Conservation (phyloP, 768 basidiomycete species). For the Boletellus sp. region DNA sequence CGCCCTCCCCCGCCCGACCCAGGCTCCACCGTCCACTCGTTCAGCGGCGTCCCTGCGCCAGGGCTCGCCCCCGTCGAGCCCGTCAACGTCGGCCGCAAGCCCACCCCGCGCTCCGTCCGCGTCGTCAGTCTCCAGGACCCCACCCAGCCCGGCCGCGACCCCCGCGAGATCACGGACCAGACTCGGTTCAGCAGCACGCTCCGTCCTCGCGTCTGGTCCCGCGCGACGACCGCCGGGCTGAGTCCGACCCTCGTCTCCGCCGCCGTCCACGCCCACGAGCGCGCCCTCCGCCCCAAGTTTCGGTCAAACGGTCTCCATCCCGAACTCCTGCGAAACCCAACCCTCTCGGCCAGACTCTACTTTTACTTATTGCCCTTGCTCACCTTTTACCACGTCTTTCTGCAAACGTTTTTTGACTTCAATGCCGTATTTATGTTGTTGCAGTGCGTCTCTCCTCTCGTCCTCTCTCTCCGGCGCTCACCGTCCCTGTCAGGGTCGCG, state of each 20-base stretch:
- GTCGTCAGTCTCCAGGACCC: conserved; percentile 69
- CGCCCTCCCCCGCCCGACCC: conserved; percentile 76
- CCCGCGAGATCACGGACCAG: conserved; percentile 50
- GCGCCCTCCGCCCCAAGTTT: conserved; percentile 59
- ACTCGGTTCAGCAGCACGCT: conserved; percentile 40
- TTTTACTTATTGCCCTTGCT: conserved; percentile 71
- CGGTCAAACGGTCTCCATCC: conserved; percentile 63
- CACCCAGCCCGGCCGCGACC: conserved; percentile 37
- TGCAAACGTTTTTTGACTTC: conserved; percentile 87
- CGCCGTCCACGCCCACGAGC: conserved; percentile 30
- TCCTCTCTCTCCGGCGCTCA: conserved; percentile 10
- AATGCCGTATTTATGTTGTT: conserved; percentile 81
- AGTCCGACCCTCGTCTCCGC: conserved; percentile 45
- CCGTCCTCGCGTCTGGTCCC: conserved; percentile 54
- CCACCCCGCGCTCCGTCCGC: conserved; percentile 77
- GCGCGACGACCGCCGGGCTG: conserved; percentile 45
- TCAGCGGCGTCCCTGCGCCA: conserved; percentile 38
- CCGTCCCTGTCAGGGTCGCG: conserved; percentile 50
- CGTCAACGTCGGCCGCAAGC: conserved; percentile 57
- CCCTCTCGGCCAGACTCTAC: conserved; percentile 50
- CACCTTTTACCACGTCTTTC: conserved; percentile 64
- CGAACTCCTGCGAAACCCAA: conserved; percentile 62
- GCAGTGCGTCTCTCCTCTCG: conserved; percentile 54
- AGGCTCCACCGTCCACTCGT: conserved; percentile 63
- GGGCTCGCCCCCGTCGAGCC: conserved; percentile 31